A percentile compares a stretch with the other conserved stretches of the same genome.
Evolutionary conservation across 805 yeast genomes (phyloP).

Genomic region (Kodamaea nitidulidarum): DNA sequence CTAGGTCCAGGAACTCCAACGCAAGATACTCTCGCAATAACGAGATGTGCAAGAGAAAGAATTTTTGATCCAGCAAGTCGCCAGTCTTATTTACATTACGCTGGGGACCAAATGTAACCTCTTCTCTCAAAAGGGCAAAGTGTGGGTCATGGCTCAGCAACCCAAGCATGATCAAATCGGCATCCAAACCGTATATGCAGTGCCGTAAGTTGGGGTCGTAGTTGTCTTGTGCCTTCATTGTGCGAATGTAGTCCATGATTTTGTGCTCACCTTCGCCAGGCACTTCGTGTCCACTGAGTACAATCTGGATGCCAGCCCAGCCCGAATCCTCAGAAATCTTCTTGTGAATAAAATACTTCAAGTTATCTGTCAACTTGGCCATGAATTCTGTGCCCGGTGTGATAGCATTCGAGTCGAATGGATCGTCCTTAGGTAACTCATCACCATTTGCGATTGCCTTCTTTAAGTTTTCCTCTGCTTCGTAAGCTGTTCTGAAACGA

Average conservation of each 20-base stretch:
- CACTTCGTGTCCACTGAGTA: conserved; percentile 90
- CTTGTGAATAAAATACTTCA: conserved; percentile 83
- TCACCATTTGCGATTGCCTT: conserved; percentile 73
- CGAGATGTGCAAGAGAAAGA: conserved; percentile 78
- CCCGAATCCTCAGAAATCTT: conserved; percentile 81
- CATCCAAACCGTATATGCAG: conserved; percentile 93
- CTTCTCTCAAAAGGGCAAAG: conserved; percentile 90
- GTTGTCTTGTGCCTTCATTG: conserved; percentile 65
- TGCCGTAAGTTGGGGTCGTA: conserved; percentile 83
- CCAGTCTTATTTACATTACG: conserved; percentile 29
- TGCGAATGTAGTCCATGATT: conserved; percentile 87
- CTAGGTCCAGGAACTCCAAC: conserved; percentile 73
- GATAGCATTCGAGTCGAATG: conserved; percentile 87
- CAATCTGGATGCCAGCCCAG: conserved; percentile 76
- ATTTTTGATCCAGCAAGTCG: conserved; percentile 71
- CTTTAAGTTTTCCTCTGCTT: conserved; percentile 74
- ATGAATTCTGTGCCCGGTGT: conserved; percentile 97
- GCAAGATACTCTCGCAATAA: conserved; percentile 87
- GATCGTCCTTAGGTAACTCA: conserved; percentile 74
- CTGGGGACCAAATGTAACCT: conserved; percentile 77
- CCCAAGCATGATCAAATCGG: conserved; percentile 92
- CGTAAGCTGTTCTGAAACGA: conserved; percentile 90
- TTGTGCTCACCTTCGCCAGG: conserved; percentile 99
- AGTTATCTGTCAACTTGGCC: conserved; percentile 78
- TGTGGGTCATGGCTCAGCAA: conserved; percentile 93